These are phyloP conservation scores for Pyrenophora graminea DNA, from an alignment of 2,329 filamentous ascomycete species.

Conservation along the genomic window DNA sequence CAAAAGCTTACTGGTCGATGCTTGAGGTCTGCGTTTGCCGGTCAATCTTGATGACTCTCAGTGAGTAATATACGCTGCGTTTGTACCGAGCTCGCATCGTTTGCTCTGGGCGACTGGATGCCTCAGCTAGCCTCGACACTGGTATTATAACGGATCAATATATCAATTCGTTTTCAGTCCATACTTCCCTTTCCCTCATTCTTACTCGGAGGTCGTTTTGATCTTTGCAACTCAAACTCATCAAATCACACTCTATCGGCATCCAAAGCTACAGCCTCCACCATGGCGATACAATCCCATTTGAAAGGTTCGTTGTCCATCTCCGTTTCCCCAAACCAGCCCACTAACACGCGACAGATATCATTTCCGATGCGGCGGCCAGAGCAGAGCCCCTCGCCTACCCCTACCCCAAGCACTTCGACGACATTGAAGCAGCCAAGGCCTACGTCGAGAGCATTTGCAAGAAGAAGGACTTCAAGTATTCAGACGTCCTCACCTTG, in stretches of 20 bases:
- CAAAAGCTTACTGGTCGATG: no score
- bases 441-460: slow-evolving; percentile 1
- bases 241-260: neutral
- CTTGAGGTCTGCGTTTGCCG: neutral
- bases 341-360: neutral
- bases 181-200: no score
- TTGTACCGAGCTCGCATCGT: neutral
- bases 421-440: slow-evolving; percentile 12
- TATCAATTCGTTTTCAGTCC: no score
- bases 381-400: neutral
- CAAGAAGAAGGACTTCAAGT: neutral
- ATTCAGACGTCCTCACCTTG: neutral
- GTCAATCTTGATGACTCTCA: neutral
- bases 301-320: neutral
- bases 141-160: no score
- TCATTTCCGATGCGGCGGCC: neutral
- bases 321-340: neutral
- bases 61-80: neutral
- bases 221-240: neutral
- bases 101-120: neutral
- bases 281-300: neutral
- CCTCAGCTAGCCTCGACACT: no score
- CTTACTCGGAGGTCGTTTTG: no score
- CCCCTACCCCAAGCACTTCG: slow-evolving; percentile 10
- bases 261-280: neutral